Percentiles rank a stretch among this genome's conserved stretches.
phyloP scores from a whole-genome alignment of 192 early-diverging fungal genomes.

The Neocallimastix lanati region DNA sequence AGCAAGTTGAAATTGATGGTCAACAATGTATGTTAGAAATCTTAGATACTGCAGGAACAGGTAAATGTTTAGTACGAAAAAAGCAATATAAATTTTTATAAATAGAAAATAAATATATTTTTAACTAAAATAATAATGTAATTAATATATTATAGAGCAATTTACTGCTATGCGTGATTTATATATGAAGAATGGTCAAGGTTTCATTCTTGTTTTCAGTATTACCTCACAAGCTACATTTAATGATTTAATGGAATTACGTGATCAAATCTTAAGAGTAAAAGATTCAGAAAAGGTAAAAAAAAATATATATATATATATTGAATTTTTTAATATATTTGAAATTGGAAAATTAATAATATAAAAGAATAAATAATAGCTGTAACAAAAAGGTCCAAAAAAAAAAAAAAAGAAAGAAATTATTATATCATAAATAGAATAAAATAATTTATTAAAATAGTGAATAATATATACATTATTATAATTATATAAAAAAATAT shows the following conservation, averaged over 20 bases:
- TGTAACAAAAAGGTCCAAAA: no score
- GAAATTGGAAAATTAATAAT: no score
- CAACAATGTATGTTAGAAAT: constrained; percentile 93
- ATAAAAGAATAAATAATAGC: no score
- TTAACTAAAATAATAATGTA: no score
- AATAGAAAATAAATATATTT: no score
- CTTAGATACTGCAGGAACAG: constrained; percentile 84
- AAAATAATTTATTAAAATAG: no score
- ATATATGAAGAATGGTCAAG: constrained; percentile 53
- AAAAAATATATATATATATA: not conserved
- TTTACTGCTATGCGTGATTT: constrained; percentile 50
- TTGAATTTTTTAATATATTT: no score
- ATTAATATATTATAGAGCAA: constrained; percentile 20
- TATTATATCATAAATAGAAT: no score
- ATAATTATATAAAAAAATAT: no score
- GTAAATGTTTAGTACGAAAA: constrained; percentile 7
- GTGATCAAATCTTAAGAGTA: constrained; percentile 39
- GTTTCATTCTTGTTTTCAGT: constrained; percentile 40
- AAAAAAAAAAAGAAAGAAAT: no score
- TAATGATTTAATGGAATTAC: constrained; percentile 37
- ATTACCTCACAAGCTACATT: constrained; percentile 47
- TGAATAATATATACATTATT: no score
- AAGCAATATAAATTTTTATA: no score
- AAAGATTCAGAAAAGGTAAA: constrained; percentile 42
- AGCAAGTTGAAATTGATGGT: constrained; percentile 93